These are phyloP conservation scores for Coemansia sp. DNA, from an alignment of 192 early-diverging fungal species.

Conservation along the genomic window DNA sequence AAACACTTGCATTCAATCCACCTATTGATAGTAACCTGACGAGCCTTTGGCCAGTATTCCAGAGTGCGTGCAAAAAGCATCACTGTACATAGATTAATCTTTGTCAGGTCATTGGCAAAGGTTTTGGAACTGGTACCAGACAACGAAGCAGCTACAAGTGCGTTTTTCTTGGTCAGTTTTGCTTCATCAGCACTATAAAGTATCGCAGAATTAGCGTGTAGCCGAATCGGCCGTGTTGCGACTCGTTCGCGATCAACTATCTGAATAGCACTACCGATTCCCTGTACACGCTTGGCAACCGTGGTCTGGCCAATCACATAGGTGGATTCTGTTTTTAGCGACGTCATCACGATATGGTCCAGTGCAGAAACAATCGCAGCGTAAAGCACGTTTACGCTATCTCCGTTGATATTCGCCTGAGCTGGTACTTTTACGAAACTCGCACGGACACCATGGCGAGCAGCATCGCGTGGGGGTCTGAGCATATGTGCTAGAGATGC, in stretches of 20 bases:
- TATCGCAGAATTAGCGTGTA: conserved; percentile 6
- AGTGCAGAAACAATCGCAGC: conserved; percentile 24
- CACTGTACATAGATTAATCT: not conserved
- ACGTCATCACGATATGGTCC: conserved; percentile 29
- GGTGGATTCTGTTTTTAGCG: not conserved
- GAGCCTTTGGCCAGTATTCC: conserved; percentile 29
- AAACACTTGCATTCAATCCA: conserved; percentile 27
- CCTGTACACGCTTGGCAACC: conserved; percentile 12
- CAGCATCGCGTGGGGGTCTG: not conserved
- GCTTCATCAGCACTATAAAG: not conserved
- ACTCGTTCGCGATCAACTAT: conserved; percentile 22
- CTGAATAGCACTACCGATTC: conserved; percentile 13
- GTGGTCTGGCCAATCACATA: conserved; percentile 19
- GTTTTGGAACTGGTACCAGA: conserved; percentile 9
- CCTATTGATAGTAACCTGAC: conserved; percentile 15
- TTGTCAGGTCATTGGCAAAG: conserved; percentile 18
- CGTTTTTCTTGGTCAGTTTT: not conserved
- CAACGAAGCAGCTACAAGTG: conserved; percentile 16
- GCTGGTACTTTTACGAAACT: conserved; percentile 17
- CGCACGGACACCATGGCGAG: not conserved
- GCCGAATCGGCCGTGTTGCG: conserved; percentile 5
- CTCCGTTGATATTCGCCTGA: conserved; percentile 9
- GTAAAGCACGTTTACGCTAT: conserved; percentile 18
- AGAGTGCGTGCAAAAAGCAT: conserved; percentile 22
- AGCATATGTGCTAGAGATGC: not conserved